These are phyloP conservation scores for Lasiosphaeria ovina DNA, from an alignment of 495 filamentous ascomycete species.

Conservation along the genomic window DNA sequence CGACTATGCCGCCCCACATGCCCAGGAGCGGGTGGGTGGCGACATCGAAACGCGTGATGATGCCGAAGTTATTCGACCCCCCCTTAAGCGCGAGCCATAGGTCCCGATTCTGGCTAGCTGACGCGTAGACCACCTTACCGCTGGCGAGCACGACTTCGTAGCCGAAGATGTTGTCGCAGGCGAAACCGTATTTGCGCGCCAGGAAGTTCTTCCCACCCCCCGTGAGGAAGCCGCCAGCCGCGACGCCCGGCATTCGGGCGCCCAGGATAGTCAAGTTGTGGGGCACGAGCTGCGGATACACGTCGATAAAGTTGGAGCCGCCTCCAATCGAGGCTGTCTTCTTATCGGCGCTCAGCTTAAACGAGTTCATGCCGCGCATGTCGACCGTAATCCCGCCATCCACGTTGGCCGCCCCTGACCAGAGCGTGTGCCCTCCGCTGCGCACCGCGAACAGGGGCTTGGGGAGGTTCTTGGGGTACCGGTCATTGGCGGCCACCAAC, in stretches of 20 bases:
- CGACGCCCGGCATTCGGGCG: slow-evolving; percentile 39
- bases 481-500: neutral
- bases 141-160: slow-evolving; percentile 57
- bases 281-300: slow-evolving; percentile 42
- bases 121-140: slow-evolving; percentile 50
- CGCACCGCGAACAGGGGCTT: slow-evolving; percentile 34
- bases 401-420: slow-evolving; percentile 45
- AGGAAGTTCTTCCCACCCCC: slow-evolving; percentile 49
- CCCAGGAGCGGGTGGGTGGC: slow-evolving; percentile 44
- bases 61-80: slow-evolving; percentile 49
- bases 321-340: slow-evolving; percentile 36
- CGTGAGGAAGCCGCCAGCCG: slow-evolving; percentile 39
- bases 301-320: slow-evolving; percentile 42
- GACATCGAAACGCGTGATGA: slow-evolving; percentile 49
- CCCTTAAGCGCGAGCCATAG: slow-evolving; percentile 46
- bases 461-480: neutral
- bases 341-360: slow-evolving; percentile 39
- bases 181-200: slow-evolving; percentile 43
- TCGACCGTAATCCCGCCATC: slow-evolving; percentile 47
- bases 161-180: slow-evolving; percentile 43
- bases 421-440: slow-evolving; percentile 41
- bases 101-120: slow-evolving; percentile 36
- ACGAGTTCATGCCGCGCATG: slow-evolving; percentile 34
- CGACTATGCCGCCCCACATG: slow-evolving; percentile 55
- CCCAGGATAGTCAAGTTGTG: slow-evolving; percentile 39